These are phyloP conservation scores for Trametes hirsuta DNA, from an alignment of 1,284 basidiomycete genomes.

Conservation along the genomic window DNA sequence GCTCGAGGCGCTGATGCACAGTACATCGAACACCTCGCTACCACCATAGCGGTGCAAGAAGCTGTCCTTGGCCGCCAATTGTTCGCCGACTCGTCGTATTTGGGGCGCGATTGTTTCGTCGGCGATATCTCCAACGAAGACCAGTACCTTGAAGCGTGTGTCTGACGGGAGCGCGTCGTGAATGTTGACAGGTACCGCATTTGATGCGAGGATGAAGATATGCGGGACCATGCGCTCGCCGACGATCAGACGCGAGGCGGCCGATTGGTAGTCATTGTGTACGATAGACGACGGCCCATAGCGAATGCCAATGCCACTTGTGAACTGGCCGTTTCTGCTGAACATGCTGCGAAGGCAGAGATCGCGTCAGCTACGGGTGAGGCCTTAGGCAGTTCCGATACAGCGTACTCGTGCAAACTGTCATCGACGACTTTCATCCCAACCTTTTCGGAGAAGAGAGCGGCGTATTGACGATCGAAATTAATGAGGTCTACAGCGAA, in stretches of 20 bases:
- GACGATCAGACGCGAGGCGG: slow-evolving; percentile 53
- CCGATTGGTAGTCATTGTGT: slow-evolving; percentile 45
- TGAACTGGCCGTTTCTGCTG: slow-evolving; percentile 39
- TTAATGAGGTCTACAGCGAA: slow-evolving; percentile 81
- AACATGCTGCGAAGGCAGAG: neutral
- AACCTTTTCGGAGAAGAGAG: slow-evolving; percentile 75
- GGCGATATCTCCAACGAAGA: slow-evolving; percentile 65
- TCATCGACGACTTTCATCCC: slow-evolving; percentile 54
- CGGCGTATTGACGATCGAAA: slow-evolving; percentile 77
- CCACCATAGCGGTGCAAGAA: slow-evolving; percentile 41
- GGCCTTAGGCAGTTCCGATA: slow-evolving; percentile 22
- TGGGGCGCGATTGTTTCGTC: slow-evolving; percentile 41
- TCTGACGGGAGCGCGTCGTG: slow-evolving; percentile 74
- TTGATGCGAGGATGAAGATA: slow-evolving; percentile 63
- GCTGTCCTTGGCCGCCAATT: slow-evolving; percentile 41
- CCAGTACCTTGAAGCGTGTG: slow-evolving; percentile 70
- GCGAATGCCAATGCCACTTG: slow-evolving; percentile 67
- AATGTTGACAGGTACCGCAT: slow-evolving; percentile 63
- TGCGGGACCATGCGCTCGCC: slow-evolving; percentile 67
- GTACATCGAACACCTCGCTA: slow-evolving; percentile 51
- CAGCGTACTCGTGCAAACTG: slow-evolving; percentile 71
- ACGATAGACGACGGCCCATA: slow-evolving; percentile 61
- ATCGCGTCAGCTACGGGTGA: neutral
- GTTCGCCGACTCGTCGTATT: slow-evolving; percentile 47
- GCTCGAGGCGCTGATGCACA: slow-evolving; percentile 51